phyloP scores from a whole-genome alignment of 2,329 filamentous ascomycete species.

The Neonectria magnoliae region DNA sequence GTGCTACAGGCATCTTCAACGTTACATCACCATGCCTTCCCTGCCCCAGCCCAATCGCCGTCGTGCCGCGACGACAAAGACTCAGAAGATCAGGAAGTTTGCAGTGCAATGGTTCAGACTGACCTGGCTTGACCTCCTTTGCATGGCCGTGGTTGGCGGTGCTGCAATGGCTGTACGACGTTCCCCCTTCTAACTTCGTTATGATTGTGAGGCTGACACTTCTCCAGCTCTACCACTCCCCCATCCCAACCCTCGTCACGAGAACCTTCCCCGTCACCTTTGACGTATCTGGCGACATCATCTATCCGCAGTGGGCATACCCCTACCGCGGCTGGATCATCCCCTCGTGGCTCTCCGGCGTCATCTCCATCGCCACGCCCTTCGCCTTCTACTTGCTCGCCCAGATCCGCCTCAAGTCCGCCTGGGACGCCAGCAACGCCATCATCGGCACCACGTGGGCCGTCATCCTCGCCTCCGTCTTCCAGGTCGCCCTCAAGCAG shows the following conservation, averaged over 20 bases:
- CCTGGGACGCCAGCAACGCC: constrained; percentile 71
- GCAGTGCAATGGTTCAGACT: constrained; percentile 63
- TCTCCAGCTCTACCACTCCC: constrained; percentile 56
- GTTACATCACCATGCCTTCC: constrained; percentile 31
- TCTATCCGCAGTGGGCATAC: constrained; percentile 72
- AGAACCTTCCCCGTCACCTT: constrained; percentile 72
- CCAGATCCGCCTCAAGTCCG: constrained; percentile 66
- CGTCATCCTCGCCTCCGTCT: constrained; percentile 67
- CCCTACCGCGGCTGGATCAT: constrained; percentile 71
- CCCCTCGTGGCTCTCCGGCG: constrained; percentile 65
- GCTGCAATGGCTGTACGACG: constrained; percentile 44
- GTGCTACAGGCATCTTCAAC: neutral
- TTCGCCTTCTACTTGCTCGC: constrained; percentile 65
- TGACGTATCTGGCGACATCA: constrained; percentile 65
- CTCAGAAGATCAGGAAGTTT: constrained; percentile 34
- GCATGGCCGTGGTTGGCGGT: constrained; percentile 62
- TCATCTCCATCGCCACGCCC: constrained; percentile 67
- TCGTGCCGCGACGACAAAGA: constrained; percentile 14
- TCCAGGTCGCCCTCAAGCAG: constrained; percentile 74
- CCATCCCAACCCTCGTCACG: constrained; percentile 61
- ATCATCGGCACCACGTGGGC: constrained; percentile 69
- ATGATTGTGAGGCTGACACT: constrained; percentile 17
- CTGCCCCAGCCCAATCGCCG: constrained; percentile 24
- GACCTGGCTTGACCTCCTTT: constrained; percentile 68
- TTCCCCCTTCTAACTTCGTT: fast-evolving